phyloP scores from a whole-genome alignment of 2,329 filamentous ascomycete genomes.

The Aspergillus sp. region DNA sequence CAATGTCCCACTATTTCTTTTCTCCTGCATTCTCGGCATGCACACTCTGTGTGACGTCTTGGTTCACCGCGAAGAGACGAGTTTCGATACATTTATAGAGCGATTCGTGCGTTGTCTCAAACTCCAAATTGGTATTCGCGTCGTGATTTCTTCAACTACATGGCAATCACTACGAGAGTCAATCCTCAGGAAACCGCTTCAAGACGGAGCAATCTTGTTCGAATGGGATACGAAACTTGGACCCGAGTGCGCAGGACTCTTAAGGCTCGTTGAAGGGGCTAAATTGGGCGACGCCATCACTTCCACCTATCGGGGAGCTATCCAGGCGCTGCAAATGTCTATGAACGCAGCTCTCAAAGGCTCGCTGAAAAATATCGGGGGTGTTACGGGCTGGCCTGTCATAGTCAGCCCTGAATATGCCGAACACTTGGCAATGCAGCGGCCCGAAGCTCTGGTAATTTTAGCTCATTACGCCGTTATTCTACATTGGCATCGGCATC shows the following conservation, averaged over 20 bases:
- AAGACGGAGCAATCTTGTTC: slow-evolving; percentile 6
- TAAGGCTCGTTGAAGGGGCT: slow-evolving; percentile 13
- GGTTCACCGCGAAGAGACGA: slow-evolving; percentile 34
- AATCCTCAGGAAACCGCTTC: slow-evolving; percentile 12
- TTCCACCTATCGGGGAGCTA: slow-evolving; percentile 9
- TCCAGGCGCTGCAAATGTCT: slow-evolving; percentile 14
- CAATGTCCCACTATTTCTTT: slow-evolving; percentile 26
- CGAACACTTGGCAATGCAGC: slow-evolving; percentile 31
- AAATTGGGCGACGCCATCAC: slow-evolving; percentile 11
- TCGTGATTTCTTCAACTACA: slow-evolving; percentile 13
- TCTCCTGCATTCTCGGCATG: slow-evolving; percentile 22
- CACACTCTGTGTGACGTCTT: slow-evolving; percentile 55
- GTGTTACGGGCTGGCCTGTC: slow-evolving; percentile 30
- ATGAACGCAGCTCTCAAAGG: background rate
- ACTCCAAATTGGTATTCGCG: slow-evolving; percentile 30
- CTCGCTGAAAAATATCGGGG: background rate
- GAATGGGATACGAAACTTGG: background rate
- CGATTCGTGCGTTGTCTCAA: slow-evolving; percentile 28
- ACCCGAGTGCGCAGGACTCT: slow-evolving; percentile 8
- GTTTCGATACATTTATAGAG: slow-evolving; percentile 42
- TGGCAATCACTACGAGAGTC: slow-evolving; percentile 21
- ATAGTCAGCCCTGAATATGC: slow-evolving; percentile 33
- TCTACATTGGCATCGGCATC: slow-evolving; percentile 35
- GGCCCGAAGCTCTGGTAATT: slow-evolving; percentile 42
- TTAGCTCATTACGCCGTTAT: slow-evolving; percentile 43